Conservation (phyloP, 805 yeast genomes). For the Lachancea thermotolerans region DNA sequence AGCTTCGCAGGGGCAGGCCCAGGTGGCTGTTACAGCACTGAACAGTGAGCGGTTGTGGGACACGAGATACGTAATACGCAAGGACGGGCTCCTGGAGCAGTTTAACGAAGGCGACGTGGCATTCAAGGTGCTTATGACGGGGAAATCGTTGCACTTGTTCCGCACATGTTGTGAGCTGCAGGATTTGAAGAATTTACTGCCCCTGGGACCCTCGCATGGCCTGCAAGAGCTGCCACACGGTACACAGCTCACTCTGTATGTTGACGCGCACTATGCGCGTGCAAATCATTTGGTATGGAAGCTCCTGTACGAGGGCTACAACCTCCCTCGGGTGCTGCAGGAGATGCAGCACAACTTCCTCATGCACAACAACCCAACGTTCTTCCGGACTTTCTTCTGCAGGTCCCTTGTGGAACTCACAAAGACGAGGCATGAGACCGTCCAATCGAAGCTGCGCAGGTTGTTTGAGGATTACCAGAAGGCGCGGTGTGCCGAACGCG, state of each 20-base stretch:
- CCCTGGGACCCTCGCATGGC: background rate
- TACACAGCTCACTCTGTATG: constrained; percentile 44
- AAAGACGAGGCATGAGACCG: constrained; percentile 46
- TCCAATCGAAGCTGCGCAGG: constrained; percentile 39
- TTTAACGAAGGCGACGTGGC: constrained; percentile 49
- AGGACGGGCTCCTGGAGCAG: constrained; percentile 68
- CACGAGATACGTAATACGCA: constrained; percentile 63
- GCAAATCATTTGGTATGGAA: constrained; percentile 59
- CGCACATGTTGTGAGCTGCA: constrained; percentile 27
- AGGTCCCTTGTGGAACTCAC: constrained; percentile 33
- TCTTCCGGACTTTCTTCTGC: constrained; percentile 17
- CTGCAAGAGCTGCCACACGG: constrained; percentile 23
- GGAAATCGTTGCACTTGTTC: constrained; percentile 70
- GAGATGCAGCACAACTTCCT: constrained; percentile 54
- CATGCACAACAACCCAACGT: constrained; percentile 24
- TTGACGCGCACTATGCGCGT: constrained; percentile 54
- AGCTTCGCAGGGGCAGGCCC: constrained; percentile 5
- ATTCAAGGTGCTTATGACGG: constrained; percentile 67
- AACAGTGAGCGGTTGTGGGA: constrained; percentile 64
- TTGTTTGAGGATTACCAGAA: constrained; percentile 17
- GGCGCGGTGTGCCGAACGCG: constrained; percentile 1
- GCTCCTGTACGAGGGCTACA: constrained; percentile 55
- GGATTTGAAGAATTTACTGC: background rate
- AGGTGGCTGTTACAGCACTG: constrained; percentile 11
- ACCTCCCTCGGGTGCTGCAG: constrained; percentile 41